phyloP scores from a whole-genome alignment of 192 early-diverging fungal species.

The Obelidium mucronatum region DNA sequence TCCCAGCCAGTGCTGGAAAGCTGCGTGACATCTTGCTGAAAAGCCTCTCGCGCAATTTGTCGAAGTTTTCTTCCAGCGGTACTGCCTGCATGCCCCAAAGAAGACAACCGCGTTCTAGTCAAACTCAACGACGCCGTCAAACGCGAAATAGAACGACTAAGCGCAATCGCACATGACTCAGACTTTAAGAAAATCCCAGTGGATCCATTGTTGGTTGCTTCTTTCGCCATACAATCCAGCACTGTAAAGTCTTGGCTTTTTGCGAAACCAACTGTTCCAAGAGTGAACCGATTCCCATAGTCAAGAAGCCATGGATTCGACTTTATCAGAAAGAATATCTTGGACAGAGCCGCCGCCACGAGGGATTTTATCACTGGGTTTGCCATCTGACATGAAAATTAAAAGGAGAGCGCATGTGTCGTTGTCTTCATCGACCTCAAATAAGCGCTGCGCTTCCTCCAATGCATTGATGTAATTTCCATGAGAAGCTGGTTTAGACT shows the following conservation, averaged over 20 bases:
- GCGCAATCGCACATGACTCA: conserved; percentile 3
- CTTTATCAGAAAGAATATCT: neutral
- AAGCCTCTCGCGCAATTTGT: neutral
- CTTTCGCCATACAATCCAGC: neutral
- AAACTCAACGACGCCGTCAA: neutral
- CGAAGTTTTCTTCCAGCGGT: neutral
- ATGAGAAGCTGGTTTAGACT: neutral
- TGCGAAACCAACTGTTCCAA: conserved; percentile 11
- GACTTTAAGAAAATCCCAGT: conserved; percentile 4
- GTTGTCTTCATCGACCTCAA: neutral
- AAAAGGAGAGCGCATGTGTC: conserved; percentile 1
- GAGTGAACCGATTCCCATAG: neutral
- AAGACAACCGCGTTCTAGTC: conserved; percentile 3
- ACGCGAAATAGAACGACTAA: neutral
- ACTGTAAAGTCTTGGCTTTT: conserved; percentile 4
- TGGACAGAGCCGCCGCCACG: neutral
- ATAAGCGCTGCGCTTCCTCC: neutral
- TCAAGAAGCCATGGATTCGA: neutral
- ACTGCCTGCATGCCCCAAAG: conserved; percentile 4
- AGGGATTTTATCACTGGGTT: neutral
- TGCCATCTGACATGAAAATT: neutral
- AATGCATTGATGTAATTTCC: conserved; percentile 11
- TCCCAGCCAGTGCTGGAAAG: neutral
- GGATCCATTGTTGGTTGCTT: neutral
- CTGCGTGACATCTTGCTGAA: neutral